A percentile compares a stretch with the other conserved stretches of the same genome.
phyloP scores from a whole-genome alignment of 495 filamentous ascomycete genomes.

The Pyronema domesticum region DNA sequence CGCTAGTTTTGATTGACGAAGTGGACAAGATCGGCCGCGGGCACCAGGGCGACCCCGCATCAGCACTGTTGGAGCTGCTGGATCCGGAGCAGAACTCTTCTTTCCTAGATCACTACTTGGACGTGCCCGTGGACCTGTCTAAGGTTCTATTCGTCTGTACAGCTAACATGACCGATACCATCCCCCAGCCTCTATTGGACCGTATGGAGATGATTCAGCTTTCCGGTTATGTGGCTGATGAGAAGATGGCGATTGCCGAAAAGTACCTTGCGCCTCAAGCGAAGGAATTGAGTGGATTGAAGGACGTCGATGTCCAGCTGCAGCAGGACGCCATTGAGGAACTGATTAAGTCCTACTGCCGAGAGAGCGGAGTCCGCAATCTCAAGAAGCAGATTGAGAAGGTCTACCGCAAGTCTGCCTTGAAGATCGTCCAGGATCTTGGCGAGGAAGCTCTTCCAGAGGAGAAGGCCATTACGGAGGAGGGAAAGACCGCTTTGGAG shows the following conservation, averaged over 20 bases:
- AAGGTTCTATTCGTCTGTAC: conserved; percentile 99
- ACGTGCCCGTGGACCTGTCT: conserved; percentile 92
- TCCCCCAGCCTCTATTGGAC: conserved; percentile 82
- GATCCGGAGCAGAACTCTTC: conserved; percentile 96
- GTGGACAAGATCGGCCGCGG: conserved; percentile 94
- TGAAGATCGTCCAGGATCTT: conserved; percentile 91
- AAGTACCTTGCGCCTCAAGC: conserved; percentile 80
- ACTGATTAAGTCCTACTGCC: conserved; percentile 94
- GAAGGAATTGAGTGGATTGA: conserved; percentile 76
- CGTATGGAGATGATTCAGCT: conserved; percentile 97
- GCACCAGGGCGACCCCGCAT: conserved; percentile 90
- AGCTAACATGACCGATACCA: conserved; percentile 97
- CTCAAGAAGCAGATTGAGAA: conserved; percentile 99
- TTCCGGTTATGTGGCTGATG: conserved; percentile 91
- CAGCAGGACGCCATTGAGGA: conserved; percentile 75
- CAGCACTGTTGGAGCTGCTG: conserved; percentile 80
- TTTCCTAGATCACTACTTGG: conserved; percentile 97
- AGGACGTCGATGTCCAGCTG: conserved; percentile 74
- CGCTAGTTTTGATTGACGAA: conserved; percentile 90
- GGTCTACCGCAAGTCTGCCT: conserved; percentile 89
- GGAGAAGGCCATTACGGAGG: conserved; percentile 65
- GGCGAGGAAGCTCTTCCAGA: conserved; percentile 75
- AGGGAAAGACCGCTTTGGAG: conserved; percentile 66
- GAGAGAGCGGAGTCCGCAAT: conserved; percentile 91
- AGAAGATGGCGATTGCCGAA: conserved; percentile 98